Evolutionary conservation across 257 asterid species (phyloP), one percentile per base, ranked within the genome.

Genomic region (Solanum rostratum): DNA sequence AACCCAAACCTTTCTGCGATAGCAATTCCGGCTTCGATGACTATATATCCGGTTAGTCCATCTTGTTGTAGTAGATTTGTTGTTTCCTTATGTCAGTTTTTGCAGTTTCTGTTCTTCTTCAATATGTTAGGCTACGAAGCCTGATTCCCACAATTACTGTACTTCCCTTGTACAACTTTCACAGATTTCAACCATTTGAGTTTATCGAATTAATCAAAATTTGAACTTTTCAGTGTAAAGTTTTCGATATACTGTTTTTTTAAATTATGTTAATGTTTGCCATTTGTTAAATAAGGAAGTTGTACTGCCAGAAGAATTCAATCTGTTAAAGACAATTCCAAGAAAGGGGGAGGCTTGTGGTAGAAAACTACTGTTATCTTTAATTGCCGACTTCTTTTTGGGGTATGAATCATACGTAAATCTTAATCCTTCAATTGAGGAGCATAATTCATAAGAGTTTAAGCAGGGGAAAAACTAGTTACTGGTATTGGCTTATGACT

Each of bases 1-100:
- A 89, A 59, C 90, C 86, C 4, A 91, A 85, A 76, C 97, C 93
- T 87, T 94, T 95, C 81, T 95, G 97, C 89, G 92, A 91, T 27
- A 79, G 84, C 20, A 84, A 76, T 69, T 39, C 83, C 4, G 92
- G 87, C n/a, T 65, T 81, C 81, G 91, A 88, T 41, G 88, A 86
- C 84, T 84, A 80, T 27, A 73, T 93, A 37, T 70, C 93, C n/a
- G 97, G 98, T 95, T 57, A 79, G 89, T 73, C 37, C 54, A 70
- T 80, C 49, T 11, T 68, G 22, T 33, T 70, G 16, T 41, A 7
- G 29, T 50, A 11, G 29, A 41, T 24, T 54, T 46, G 10, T 68
- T 49, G 10, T 20, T 57, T 55, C 19, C 5, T 7, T 52, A 45
- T 45, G 50, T 45, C 9, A 49, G 12, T 41, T 41, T 9, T 57